phyloP scores from a whole-genome alignment of 805 yeast species.

The Torulaspora quercuum region DNA sequence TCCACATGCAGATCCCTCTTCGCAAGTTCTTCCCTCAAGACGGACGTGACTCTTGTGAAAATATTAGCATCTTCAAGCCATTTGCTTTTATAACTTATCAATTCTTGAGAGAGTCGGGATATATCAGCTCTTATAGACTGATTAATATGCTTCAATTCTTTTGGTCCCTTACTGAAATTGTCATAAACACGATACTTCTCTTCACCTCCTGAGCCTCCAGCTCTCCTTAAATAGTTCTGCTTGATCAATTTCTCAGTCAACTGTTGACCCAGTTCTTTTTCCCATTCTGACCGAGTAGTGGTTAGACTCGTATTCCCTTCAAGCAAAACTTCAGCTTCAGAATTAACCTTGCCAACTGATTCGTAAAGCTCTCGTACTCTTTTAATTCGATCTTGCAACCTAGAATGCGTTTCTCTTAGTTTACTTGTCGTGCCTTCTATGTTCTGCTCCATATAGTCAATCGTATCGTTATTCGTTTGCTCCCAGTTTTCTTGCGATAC shows the following conservation, averaged over 20 bases:
- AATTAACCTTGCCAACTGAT: constrained; percentile 24
- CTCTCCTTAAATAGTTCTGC: constrained; percentile 20
- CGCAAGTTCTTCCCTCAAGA: constrained; percentile 27
- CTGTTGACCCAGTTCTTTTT: constrained; percentile 24
- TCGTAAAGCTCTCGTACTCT: constrained; percentile 28
- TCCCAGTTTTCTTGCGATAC: constrained; percentile 26
- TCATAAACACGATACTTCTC: constrained; percentile 25
- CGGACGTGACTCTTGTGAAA: constrained; percentile 26
- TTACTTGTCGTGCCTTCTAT: constrained; percentile 17
- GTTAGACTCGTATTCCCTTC: constrained; percentile 25
- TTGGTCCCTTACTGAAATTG: constrained; percentile 29
- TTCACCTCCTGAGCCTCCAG: constrained; percentile 13
- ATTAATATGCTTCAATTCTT: constrained; percentile 27
- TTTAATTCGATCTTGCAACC: constrained; percentile 21
- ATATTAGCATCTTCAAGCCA: constrained; percentile 35
- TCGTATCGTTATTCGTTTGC: constrained; percentile 20
- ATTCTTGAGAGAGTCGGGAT: constrained; percentile 22
- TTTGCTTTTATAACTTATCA: constrained; percentile 25
- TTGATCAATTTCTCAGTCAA: constrained; percentile 24
- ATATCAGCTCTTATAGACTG: constrained; percentile 27
- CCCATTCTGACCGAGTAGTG: constrained; percentile 31
- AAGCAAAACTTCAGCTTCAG: constrained; percentile 25
- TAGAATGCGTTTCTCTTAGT: constrained; percentile 14
- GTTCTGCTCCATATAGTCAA: constrained; percentile 14
- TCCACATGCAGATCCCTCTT: constrained; percentile 21